phyloP scores from a whole-genome alignment of 2,329 filamentous ascomycete genomes.

The Pochonia chlamydosporia region DNA sequence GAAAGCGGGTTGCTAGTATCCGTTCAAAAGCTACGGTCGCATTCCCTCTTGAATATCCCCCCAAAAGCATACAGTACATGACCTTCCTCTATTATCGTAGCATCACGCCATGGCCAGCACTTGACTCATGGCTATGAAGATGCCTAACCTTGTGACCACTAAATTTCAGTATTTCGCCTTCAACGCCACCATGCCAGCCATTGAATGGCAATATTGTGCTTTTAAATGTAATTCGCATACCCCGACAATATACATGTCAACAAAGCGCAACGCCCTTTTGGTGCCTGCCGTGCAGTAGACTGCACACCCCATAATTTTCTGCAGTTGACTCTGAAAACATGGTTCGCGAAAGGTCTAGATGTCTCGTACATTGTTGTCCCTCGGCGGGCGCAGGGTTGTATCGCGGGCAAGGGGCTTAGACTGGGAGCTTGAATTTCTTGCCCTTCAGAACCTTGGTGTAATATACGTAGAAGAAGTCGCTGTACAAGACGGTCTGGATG shows the following conservation, averaged over 20 bases:
- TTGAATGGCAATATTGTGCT: slow-evolving; percentile 7
- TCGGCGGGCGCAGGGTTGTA: background rate
- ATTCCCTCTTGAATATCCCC: background rate
- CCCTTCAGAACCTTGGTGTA: slow-evolving; percentile 93
- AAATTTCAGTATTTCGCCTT: background rate
- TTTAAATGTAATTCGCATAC: background rate
- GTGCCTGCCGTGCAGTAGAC: background rate
- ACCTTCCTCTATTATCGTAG: background rate
- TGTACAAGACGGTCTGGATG: slow-evolving; percentile 91
- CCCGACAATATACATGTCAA: background rate
- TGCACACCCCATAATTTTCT: background rate
- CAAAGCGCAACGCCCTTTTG: background rate
- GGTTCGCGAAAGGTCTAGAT: slow-evolving; percentile 3
- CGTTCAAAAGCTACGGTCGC: background rate
- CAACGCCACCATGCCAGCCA: slow-evolving; percentile 6
- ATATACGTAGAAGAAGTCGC: slow-evolving; percentile 99
- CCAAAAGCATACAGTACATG: too few species aligned
- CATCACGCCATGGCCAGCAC: background rate
- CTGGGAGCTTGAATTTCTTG: slow-evolving; percentile 81
- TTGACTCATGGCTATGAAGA: background rate
- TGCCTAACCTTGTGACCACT: background rate
- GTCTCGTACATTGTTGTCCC: slow-evolving; percentile 6
- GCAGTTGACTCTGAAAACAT: background rate
- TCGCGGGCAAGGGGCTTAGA: slow-evolving; percentile 45
- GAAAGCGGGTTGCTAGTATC: background rate